These are phyloP conservation scores for Pyrenophora tritici-repentis DNA, from an alignment of 2,329 filamentous ascomycete species.

Conservation along the genomic window DNA sequence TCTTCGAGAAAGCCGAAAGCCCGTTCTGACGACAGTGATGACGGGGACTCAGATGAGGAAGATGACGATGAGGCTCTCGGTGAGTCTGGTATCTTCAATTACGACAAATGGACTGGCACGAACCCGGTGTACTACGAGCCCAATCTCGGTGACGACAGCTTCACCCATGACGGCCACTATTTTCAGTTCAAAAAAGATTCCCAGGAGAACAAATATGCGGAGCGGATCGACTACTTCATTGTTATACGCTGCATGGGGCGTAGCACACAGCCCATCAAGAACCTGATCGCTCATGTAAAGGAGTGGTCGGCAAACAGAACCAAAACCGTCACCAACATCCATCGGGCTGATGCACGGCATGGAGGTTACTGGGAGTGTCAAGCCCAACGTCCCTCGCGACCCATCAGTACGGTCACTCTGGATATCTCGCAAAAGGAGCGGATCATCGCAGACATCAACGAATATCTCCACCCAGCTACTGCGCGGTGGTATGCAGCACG, in stretches of 20 bases:
- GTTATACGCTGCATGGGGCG: constrained; percentile 54
- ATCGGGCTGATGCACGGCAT: constrained; percentile 45
- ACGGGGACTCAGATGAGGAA: background rate
- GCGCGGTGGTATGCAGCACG: constrained; percentile 82
- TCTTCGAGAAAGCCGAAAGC: constrained; percentile 39
- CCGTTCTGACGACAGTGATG: constrained; percentile 21
- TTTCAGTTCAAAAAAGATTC: constrained; percentile 48
- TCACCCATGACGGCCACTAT: constrained; percentile 50
- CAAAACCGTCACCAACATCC: constrained; percentile 53
- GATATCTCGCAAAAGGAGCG: constrained; percentile 68
- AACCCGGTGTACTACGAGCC: constrained; percentile 57
- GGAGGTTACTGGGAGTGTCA: constrained; percentile 49
- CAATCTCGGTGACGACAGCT: constrained; percentile 52
- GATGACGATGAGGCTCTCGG: constrained; percentile 25
- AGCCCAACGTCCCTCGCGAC: constrained; percentile 65
- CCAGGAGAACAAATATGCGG: constrained; percentile 21
- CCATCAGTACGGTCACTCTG: constrained; percentile 76
- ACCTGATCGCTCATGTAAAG: constrained; percentile 53
- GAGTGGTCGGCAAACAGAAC: constrained; percentile 51
- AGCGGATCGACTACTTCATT: constrained; percentile 7
- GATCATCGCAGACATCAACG: constrained; percentile 74
- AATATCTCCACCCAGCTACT: constrained; percentile 73
- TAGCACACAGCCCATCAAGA: constrained; percentile 55
- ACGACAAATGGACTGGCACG: constrained; percentile 54
- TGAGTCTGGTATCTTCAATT: constrained; percentile 53